Evolutionary conservation across 192 early-diverging fungal genomes (phyloP), one percentile per base, ranked within the genome.

Genomic region (Backusella luteola): DNA sequence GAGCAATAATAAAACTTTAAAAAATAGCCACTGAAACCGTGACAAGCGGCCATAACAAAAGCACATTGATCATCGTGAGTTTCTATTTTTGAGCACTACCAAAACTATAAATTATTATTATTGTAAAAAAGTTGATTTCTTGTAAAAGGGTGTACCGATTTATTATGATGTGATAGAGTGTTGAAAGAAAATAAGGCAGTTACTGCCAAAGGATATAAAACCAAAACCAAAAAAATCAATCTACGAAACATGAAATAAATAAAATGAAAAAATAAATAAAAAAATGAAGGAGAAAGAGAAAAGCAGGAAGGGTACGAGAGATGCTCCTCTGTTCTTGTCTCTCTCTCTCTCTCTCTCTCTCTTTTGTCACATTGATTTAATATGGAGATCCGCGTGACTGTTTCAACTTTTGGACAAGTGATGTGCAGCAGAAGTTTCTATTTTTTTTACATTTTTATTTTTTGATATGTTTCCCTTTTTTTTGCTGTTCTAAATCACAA

Each of bases 41-140:
- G 75, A 76, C 93, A 94, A 82, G 90, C 71, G 42, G 84, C 74
- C 73, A 77, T 76, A 21, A 94, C 89, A 49, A 81, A 90, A 11
- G 59, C 79, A 73, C 93, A 94, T 76, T 81, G 82, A 36, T 85
- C 84, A 15, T 76, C 69, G 4, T 87, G 82, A 0, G 74, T 77
- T 75, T 84, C 88, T n/a, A 91, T 85, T 66, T 86, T 67, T 34
- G 82, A 78, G 69, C 85, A 85, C 84, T 88, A 36, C 23, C 29
- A 38, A 67, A 26, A 74, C 1, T 32, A 66, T 4, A 29, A 29
- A 11, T 39, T 41, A 36, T 69, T 34, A 34, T 8, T 67, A 67
- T 67, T 36, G 17, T 19, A 19, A 38, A 21, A 23, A 5, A 14
- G 12, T 12, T 21, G 4, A 32, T 32, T 32, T 68, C 29, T 49